Evolutionary conservation across 345 rosid species (phyloP), one percentile per base, ranked within the genome.

Genomic region (Gossypium sturtianum): DNA sequence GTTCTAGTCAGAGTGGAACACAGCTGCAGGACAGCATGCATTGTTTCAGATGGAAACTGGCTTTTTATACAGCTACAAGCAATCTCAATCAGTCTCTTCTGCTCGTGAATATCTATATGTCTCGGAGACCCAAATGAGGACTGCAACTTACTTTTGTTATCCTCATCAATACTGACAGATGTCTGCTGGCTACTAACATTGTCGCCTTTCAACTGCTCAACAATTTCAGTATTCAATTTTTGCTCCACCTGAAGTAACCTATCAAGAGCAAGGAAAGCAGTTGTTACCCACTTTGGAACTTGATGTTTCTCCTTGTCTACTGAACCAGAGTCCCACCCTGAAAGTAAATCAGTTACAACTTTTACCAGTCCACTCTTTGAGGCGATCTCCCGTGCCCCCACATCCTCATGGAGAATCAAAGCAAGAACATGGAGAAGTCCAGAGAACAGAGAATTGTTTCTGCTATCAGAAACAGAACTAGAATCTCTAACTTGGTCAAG

Each of bases 231-330:
- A 79, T 85, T 92, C 82, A 92, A 72, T 75, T 94, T 94, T 74
- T 84, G 89, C 82, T 94, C 97, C 27, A 79, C 93, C 77, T 92
- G 98, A 74, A 94, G 78, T 60, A 94, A 88, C 84, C 91, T 89
- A 87, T 94, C 98, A 71, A 92, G 80, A 64, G 97, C 91, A 82
- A 94, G 95, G 88, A 92, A 94, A 77, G 94, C 93, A 62, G 97
- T 89, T 48, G 97, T 89, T 73, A 92, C 90, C 97, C 98, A 94
- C 86, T 91, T 94, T 38, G 95, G 95, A 83, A 83, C 93, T 77
- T 79, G 84, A 16, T 19, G n/a, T 45, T 86, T 88, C 66, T 82
- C 93, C 72, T 73, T 76, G 20, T 80, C 87, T 65, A 76, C 86
- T 75, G 80, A 75, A 75, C 82, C 87, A 79, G 89, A 80, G 77